Evolutionary conservation across 2,329 filamentous ascomycete species (phyloP).

Genomic region (Akanthomyces uredinophilus): DNA sequence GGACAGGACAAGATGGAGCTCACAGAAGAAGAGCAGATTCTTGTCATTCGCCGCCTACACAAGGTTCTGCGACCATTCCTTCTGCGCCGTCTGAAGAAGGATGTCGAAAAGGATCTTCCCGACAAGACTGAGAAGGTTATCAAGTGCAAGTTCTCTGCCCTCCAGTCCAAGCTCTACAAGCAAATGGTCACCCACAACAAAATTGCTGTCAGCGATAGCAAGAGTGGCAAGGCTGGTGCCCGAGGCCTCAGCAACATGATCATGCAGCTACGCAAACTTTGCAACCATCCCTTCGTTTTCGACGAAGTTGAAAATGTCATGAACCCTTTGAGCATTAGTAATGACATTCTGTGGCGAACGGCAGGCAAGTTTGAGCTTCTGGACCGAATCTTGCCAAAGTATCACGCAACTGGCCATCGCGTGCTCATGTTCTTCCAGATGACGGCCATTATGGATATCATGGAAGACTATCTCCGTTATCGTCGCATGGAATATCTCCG

Average conservation of each 20-base stretch:
- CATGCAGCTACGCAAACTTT: constrained; percentile 97
- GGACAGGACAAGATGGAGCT: constrained; percentile 98
- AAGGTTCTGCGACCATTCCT: constrained; percentile 97
- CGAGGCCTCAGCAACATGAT: constrained; percentile 99
- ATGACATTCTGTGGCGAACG: constrained; percentile 92
- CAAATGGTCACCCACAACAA: constrained; percentile 96
- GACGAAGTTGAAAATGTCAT: constrained; percentile 97
- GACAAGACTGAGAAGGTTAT: constrained; percentile 99
- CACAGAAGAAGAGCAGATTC: constrained; percentile 98
- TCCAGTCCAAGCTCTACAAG: constrained; percentile 92
- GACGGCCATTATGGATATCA: constrained; percentile 99
- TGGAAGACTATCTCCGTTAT: constrained; percentile 94
- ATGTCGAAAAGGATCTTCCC: constrained; percentile 96
- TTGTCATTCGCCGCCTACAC: constrained; percentile 95
- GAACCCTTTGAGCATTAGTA: constrained; percentile 83
- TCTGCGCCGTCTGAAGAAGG: constrained; percentile 96
- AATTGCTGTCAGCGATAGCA: constrained; percentile 88
- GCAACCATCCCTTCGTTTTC: constrained; percentile 98
- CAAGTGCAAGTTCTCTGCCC: constrained; percentile 95
- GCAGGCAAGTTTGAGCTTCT: constrained; percentile 96
- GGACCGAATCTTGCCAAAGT: constrained; percentile 89
- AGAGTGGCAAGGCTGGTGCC: constrained; percentile 89
- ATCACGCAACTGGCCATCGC: constrained; percentile 83
- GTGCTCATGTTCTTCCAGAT: constrained; percentile 99
- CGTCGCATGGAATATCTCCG: constrained; percentile 81